These are phyloP conservation scores for Rhynchosporium agropyri DNA, from an alignment of 2,329 filamentous ascomycete species.

Conservation along the genomic window DNA sequence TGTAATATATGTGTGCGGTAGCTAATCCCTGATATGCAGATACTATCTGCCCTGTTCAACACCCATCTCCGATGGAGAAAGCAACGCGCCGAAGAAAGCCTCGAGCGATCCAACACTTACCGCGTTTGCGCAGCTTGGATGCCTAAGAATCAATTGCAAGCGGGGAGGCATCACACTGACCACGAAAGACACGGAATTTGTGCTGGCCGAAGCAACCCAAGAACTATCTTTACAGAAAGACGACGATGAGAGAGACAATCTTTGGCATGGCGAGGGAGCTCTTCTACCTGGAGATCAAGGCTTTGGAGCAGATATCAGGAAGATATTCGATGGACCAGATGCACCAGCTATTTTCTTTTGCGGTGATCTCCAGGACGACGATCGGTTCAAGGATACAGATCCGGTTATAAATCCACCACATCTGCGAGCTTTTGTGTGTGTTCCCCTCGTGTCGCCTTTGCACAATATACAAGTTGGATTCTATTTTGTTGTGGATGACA, in stretches of 20 bases:
- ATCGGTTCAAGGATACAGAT: constrained; percentile 44
- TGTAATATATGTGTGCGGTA: neutral
- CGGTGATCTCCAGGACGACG: constrained; percentile 45
- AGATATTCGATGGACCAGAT: constrained; percentile 29
- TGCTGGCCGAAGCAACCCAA: constrained; percentile 38
- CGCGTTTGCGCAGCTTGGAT: constrained; percentile 52
- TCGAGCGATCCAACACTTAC: constrained; percentile 48
- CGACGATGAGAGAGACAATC: constrained; percentile 36
- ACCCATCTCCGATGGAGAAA: constrained; percentile 11
- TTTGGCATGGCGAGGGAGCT: constrained; percentile 39
- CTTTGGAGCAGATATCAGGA: constrained; percentile 29
- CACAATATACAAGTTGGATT: constrained; percentile 61
- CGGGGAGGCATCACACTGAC: constrained; percentile 50
- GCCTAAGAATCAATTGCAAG: constrained; percentile 51
- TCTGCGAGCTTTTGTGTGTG: constrained; percentile 57
- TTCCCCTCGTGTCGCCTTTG: constrained; percentile 59
- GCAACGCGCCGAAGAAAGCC: constrained; percentile 20
- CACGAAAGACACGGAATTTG: constrained; percentile 30
- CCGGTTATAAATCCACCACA: constrained; percentile 44
- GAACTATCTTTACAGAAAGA: constrained; percentile 36
- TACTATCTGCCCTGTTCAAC: constrained; percentile 30
- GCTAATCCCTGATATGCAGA: constrained; percentile 19
- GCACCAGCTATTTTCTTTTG: constrained; percentile 38
- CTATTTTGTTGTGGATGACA: constrained; percentile 61
- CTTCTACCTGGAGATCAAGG: constrained; percentile 20